Conservation (phyloP, 2,329 filamentous ascomycete species). For the Fusarium ramigenum region DNA sequence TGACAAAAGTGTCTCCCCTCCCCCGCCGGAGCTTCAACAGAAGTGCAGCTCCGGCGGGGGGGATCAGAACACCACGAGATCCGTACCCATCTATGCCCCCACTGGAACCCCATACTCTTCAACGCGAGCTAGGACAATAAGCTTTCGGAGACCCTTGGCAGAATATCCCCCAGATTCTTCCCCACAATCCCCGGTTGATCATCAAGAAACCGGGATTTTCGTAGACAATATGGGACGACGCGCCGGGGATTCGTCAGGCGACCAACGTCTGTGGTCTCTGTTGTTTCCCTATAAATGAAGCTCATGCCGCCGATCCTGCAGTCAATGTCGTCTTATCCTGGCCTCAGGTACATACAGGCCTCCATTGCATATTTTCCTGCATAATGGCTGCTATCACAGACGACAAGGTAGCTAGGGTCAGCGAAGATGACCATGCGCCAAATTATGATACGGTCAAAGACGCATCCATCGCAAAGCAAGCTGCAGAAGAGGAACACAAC, state of each 20-base stretch:
- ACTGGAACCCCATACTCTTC: conserved; percentile 8
- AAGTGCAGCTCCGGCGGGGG: conserved; percentile 3
- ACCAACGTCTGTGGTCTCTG: neutral
- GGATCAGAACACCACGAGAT: neutral
- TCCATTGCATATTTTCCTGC: neutral
- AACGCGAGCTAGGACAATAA: neutral
- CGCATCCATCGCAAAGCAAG: conserved; percentile 23
- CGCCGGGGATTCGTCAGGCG: neutral
- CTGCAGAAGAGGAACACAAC: conserved; percentile 22
- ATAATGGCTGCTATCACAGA: conserved; percentile 3
- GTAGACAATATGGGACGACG: neutral
- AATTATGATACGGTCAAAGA: conserved; percentile 14
- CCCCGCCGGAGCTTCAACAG: conserved; percentile 4
- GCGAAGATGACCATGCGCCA: conserved; percentile 24
- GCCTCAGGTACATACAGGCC: neutral
- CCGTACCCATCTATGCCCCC: neutral
- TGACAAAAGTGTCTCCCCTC: neutral
- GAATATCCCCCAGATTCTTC: conserved; percentile 12
- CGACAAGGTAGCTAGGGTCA: conserved; percentile 29
- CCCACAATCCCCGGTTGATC: conserved; percentile 7
- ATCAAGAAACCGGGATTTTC: neutral
- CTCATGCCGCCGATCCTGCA: neutral
- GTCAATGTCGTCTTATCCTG: neutral
- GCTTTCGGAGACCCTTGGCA: neutral
- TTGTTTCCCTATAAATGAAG: conserved; percentile 9